Percentiles rank a stretch among this genome's conserved stretches.
Evolutionary conservation across 2,329 filamentous ascomycete genomes (phyloP).

Genomic region (Escovopsis sp.): DNA sequence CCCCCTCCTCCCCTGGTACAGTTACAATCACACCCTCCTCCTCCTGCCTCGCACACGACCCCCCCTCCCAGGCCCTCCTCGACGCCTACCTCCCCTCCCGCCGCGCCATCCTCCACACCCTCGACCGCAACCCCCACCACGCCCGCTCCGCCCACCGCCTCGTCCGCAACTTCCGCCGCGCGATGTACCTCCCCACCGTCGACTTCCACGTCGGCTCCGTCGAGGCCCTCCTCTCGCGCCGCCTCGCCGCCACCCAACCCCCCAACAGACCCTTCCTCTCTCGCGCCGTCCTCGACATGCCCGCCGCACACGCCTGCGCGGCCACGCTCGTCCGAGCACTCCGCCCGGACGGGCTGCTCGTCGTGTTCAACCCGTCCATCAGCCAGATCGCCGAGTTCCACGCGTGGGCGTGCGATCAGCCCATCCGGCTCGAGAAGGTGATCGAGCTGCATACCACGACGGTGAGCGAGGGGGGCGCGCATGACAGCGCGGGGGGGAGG

Average conservation of each 20-base stretch:
- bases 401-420: conserved; percentile 32
- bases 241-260: conserved; percentile 28
- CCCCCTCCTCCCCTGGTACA: conserved; percentile 64
- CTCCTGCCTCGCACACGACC: conserved; percentile 13
- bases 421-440: conserved; percentile 39
- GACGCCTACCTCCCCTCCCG: conserved; percentile 34
- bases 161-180: conserved; percentile 50
- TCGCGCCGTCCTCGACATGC: conserved; percentile 60
- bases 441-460: conserved; percentile 38
- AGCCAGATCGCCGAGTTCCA: conserved; percentile 57
- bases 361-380: conserved; percentile 62
- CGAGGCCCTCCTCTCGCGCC: conserved; percentile 42
- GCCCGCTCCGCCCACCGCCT: conserved; percentile 48
- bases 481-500: conserved; percentile 35
- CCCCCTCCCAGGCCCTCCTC: conserved; percentile 19
- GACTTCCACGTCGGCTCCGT: conserved; percentile 61
- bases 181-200: conserved; percentile 53
- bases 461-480: conserved; percentile 24
- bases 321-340: conserved; percentile 39
- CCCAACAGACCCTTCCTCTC: conserved; percentile 45
- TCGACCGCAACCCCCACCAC: conserved; percentile 50
- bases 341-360: conserved; percentile 45
- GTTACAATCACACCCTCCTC: too few relatives aligned
- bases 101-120: conserved; percentile 56
- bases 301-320: conserved; percentile 37